Conservation (phyloP, 176 grass and related monocot species). For the Poa pratensis region DNA sequence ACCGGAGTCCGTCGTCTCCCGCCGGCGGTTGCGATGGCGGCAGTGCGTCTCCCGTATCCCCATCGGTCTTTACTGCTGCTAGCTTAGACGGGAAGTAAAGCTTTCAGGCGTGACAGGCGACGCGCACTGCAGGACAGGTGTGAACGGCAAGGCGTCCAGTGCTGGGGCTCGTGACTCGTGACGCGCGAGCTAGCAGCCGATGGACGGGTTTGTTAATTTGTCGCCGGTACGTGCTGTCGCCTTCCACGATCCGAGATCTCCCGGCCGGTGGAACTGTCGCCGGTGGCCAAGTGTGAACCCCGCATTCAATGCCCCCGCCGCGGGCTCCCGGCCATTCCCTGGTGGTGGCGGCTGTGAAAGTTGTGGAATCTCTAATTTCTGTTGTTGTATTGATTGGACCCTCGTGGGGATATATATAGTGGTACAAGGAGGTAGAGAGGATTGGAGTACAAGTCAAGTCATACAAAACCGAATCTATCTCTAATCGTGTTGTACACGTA, state of each 20-base stretch:
- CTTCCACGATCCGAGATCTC: background rate
- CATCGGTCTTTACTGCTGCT: background rate
- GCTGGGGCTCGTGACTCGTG: background rate
- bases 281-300: constrained; percentile 39
- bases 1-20: background rate
- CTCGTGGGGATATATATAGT: too few species aligned
- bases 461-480: too few species aligned
- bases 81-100: background rate
- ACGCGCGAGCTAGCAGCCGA: background rate
- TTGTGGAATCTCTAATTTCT: too few species aligned
- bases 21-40: background rate
- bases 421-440: too few species aligned
- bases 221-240: constrained; percentile 38
- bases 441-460: too few species aligned
- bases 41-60: background rate
- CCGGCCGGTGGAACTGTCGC: background rate
- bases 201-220: background rate
- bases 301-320: constrained; percentile 15
- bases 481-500: too few species aligned
- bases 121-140: background rate
- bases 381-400: too few species aligned
- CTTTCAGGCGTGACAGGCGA: background rate
- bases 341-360: too few species aligned
- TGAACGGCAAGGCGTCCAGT: background rate
- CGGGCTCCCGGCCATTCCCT: background rate